Evolutionary conservation across 148 eudicot genomes (phyloP).

Genomic region (Chenopodium berlandieri): DNA sequence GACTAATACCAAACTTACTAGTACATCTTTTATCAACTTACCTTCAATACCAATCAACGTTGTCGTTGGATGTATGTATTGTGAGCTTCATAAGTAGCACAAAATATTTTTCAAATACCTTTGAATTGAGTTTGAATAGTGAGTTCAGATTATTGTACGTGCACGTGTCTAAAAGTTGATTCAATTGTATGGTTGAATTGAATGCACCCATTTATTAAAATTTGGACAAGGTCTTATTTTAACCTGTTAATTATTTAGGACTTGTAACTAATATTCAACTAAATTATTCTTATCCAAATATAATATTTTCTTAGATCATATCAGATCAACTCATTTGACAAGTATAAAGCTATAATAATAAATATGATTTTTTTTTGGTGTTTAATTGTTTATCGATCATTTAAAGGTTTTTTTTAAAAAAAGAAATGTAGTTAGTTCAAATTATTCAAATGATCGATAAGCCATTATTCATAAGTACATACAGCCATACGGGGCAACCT

Average conservation of each 20-base stretch:
- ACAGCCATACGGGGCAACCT: no score
- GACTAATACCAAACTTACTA: conserved; percentile 12
- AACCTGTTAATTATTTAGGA: no score
- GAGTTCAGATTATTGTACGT: not conserved
- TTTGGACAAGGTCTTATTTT: no score
- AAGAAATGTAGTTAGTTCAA: no score
- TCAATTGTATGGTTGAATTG: not conserved
- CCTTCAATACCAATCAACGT: not conserved
- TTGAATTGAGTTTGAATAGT: not conserved
- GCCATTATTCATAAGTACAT: no score
- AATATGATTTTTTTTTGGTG: no score
- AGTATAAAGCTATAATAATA: not conserved
- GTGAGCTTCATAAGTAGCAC: not conserved
- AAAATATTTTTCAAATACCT: no score
- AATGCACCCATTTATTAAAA: no score
- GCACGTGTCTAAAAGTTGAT: not conserved
- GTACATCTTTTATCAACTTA: not conserved
- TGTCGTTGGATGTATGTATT: conserved; percentile 16
- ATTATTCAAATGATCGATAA: no score
- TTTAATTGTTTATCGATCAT: no score
- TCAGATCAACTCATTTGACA: not conserved
- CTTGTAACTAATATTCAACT: not conserved
- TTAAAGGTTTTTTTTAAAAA: no score
- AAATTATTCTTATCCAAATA: not conserved
- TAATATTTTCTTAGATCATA: not conserved